Evolutionary conservation across 805 yeast genomes (phyloP), one percentile per base, ranked within the genome.

Genomic region (Hanseniaspora meyeri): DNA sequence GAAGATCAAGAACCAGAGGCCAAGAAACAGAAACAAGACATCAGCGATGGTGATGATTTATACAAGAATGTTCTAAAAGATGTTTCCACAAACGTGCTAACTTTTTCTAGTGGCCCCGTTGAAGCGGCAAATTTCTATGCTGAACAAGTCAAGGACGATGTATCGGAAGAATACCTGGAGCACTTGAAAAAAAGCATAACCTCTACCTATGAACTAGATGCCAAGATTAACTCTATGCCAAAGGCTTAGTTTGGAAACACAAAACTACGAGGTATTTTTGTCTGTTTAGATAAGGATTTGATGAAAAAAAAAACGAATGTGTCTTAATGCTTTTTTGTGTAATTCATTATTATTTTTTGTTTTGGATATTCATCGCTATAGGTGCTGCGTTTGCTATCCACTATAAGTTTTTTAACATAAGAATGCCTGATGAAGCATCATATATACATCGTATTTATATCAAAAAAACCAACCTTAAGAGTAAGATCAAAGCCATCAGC

Each of bases 81-180:
- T 19, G 10, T 53, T 5, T n/a, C 24, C 4, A 7, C 16, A 14
- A 20, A 16, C 10, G 32, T 24, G 11, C 4, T 32, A 2, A 32
- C 38, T 3, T 46, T 53, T 17, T 5, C 7, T 16, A 46, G 49
- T 7, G 32, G 34, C 6, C 57, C 51, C 1, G 57, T 53, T 14
- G 48, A 54, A 19, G 39, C 17, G 3, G 14, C 48, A 8, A 34
- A 48, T 19, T 54, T 40, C 27, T 48, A 54, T 48, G 43, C 48
- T 17, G 38, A 48, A 4, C 37, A 36, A 12, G 34, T 48, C 17
- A 48, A 47, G 14, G 47, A 47, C 31, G 57, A 48, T 42, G 57
- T 54, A 4, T 32, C 27, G 27, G 24, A 39, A 1, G 57, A 46
- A 4, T 53, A 53, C 17, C 29, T 53, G 43, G 49, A 38, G 2